A percentile compares a stretch with the other conserved stretches of the same genome.
These are phyloP conservation scores for Hanseniaspora osmophila DNA, from an alignment of 805 yeast genomes.

Conservation along the genomic window DNA sequence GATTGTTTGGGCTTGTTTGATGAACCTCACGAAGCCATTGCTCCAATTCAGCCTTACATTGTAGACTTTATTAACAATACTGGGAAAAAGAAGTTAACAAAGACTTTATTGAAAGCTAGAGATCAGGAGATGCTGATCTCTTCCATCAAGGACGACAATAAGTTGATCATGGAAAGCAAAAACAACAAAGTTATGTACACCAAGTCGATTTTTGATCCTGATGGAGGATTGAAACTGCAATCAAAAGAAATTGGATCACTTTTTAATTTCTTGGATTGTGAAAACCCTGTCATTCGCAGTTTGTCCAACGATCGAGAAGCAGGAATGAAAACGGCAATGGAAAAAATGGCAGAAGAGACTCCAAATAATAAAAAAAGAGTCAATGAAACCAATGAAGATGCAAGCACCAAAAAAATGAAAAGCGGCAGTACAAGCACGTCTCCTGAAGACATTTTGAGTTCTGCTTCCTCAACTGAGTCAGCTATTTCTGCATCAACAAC, in stretches of 20 bases:
- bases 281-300: background rate
- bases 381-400: background rate
- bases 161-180: conserved; percentile 18
- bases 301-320: conserved; percentile 1
- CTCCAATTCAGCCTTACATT: conserved; percentile 14
- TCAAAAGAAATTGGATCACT: background rate
- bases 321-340: conserved; percentile 9
- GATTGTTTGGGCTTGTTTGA: conserved; percentile 21
- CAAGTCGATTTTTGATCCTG: background rate
- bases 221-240: background rate
- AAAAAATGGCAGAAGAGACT: conserved; percentile 7
- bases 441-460: background rate
- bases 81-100: conserved; percentile 20
- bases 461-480: background rate
- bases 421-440: background rate
- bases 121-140: conserved; percentile 19
- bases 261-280: background rate
- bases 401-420: conserved; percentile 15
- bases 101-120: conserved; percentile 19
- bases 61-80: conserved; percentile 21
- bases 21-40: conserved; percentile 14
- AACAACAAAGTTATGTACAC: conserved; percentile 1
- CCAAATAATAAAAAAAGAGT: background rate
- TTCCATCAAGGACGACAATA: conserved; percentile 12
- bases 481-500: background rate